Evolutionary conservation across 1,284 basidiomycete genomes (phyloP).

Genomic region (Malassezia nana): DNA sequence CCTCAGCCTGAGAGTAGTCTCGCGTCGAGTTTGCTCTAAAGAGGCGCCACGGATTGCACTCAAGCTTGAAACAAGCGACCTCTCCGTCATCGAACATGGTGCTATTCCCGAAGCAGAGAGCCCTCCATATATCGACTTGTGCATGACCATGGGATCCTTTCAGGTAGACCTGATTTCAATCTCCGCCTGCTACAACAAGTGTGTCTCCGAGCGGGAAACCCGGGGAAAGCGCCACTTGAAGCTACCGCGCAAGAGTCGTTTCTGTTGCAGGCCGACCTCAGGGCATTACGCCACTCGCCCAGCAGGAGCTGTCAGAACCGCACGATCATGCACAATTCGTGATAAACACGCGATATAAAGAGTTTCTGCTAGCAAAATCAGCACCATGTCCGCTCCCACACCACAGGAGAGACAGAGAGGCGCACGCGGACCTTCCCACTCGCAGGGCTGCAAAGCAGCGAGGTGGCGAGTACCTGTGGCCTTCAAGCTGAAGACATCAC

Average conservation of each 20-base stretch:
- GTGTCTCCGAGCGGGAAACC: conserved; percentile 17
- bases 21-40: conserved; percentile 41
- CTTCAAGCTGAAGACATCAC: conserved; percentile 31
- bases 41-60: conserved; percentile 46
- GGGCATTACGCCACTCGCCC: conserved; percentile 16
- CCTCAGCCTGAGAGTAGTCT: conserved; percentile 44
- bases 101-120: not conserved
- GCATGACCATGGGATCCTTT: not conserved
- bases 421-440: conserved; percentile 48
- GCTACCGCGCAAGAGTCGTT: conserved; percentile 13
- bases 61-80: conserved; percentile 27
- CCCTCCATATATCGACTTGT: not conserved
- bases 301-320: conserved; percentile 16
- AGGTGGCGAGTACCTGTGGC: conserved; percentile 43
- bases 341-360: not conserved
- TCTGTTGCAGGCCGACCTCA: conserved; percentile 18
- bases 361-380: not conserved
- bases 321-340: not conserved
- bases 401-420: conserved; percentile 29
- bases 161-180: conserved; percentile 20
- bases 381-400: not conserved
- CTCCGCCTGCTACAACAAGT: not conserved
- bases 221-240: conserved; percentile 17
- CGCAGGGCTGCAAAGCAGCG: conserved; percentile 25
- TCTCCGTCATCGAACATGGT: not conserved